phyloP scores from a whole-genome alignment of 352 stramenopile species.

The Pythium vanterpoolii region DNA sequence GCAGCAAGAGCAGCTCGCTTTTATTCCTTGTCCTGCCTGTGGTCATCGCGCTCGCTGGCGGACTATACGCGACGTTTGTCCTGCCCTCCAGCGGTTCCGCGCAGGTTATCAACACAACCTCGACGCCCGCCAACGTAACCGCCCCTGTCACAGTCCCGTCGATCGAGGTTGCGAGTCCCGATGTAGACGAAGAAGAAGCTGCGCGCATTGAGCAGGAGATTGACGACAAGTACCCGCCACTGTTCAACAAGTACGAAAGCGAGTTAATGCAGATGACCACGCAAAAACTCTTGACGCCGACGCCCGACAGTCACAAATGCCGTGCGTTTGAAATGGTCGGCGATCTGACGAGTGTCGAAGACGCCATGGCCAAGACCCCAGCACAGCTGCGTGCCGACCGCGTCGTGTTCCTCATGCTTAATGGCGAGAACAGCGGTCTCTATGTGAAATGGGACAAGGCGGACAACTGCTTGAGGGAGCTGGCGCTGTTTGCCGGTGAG shows the following conservation, averaged over 20 bases:
- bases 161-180: constrained; percentile 1
- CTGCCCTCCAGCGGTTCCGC: neutral
- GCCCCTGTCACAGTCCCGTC: neutral
- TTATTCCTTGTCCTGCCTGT: constrained; percentile 33
- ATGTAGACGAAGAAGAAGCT: constrained; percentile 17
- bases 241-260: constrained; percentile 57
- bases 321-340: constrained; percentile 24
- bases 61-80: constrained; percentile 19
- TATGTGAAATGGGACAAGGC: constrained; percentile 34
- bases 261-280: constrained; percentile 46
- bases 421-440: constrained; percentile 57
- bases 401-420: constrained; percentile 67
- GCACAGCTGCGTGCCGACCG: constrained; percentile 29
- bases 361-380: constrained; percentile 25
- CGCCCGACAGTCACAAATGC: constrained; percentile 18
- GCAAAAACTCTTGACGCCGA: constrained; percentile 32
- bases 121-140: constrained; percentile 11
- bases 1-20: constrained; percentile 15
- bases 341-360: constrained; percentile 36
- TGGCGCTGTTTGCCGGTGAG: constrained; percentile 34
- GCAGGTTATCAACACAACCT: constrained; percentile 3
- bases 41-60: constrained; percentile 34
- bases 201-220: constrained; percentile 14
- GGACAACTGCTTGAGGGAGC: constrained; percentile 41
- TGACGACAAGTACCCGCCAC: constrained; percentile 17